Evolutionary conservation across 495 filamentous ascomycete species (phyloP).

Genomic region (Endocarpon pusillum): DNA sequence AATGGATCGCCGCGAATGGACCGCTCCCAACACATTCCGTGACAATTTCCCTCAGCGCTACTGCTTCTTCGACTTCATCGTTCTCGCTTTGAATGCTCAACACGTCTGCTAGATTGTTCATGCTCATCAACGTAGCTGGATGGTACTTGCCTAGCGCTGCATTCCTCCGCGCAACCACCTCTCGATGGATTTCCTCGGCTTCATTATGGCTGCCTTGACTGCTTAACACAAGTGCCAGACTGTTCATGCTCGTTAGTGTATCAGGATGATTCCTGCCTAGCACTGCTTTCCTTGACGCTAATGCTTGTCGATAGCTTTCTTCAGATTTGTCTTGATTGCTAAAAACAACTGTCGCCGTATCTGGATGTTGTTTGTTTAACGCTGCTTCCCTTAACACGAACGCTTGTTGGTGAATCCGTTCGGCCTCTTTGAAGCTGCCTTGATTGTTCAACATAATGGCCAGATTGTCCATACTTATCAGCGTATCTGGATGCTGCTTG

Average conservation of each 20-base stretch:
- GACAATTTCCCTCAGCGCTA: too few species aligned
- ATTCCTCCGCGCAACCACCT: conserved; percentile 16
- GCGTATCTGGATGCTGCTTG: conserved; percentile 19
- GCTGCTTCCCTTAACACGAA: background rate
- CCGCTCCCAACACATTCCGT: too few species aligned
- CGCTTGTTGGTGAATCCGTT: background rate
- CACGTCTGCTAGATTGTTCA: conserved; percentile 11
- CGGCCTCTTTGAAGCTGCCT: background rate
- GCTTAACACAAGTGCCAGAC: conserved; percentile 15
- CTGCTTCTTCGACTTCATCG: too few species aligned
- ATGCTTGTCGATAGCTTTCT: too few species aligned
- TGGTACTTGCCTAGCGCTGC: conserved; percentile 13
- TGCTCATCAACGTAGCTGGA: conserved; percentile 12
- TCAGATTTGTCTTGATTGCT: too few species aligned
- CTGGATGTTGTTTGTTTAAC: too few species aligned
- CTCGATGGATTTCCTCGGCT: conserved; percentile 17
- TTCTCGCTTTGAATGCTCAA: background rate
- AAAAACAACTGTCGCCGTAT: too few species aligned
- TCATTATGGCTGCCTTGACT: conserved; percentile 21
- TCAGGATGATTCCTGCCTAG: conserved; percentile 9
- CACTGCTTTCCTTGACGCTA: conserved; percentile 3
- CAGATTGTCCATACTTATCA: conserved; percentile 24
- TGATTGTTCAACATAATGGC: conserved; percentile 9
- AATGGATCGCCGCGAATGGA: too few species aligned
- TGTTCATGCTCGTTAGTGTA: conserved; percentile 12